Evolutionary conservation across 805 yeast species (phyloP), one percentile per base, ranked within the genome.

Genomic region (Candida montana): DNA sequence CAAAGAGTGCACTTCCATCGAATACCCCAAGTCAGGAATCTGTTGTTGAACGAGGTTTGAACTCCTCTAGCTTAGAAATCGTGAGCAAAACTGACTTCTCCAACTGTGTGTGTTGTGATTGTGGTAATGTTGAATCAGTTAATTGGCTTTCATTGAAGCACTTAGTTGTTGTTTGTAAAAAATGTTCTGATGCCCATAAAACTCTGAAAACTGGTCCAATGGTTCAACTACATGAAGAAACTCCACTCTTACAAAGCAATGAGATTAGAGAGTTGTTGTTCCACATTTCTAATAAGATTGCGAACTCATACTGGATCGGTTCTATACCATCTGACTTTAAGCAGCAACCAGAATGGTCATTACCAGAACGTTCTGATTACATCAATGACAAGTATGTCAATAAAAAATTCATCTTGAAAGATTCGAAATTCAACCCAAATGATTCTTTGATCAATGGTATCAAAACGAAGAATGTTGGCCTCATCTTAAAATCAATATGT

Each of bases 91-190:
- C 61, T 4, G 73, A 77, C 31, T 61, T 72, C n/a, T 72, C 79
- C 26, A 90, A 90, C 54, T 52, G 60, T 4, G 46, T 50, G 2
- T 90, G 98, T 62, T 85, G 86, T 12, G 98, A 90, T 54, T 90
- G 98, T 65, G 81, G 82, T 0, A 56, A 78, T 2, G 53, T 61
- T 0, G 76, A 71, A 13, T 64, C 74, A 12, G 95, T 85, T 13
- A 96, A 89, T 50, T 90, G 96, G 96, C 74, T 91, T 4, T 85
- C 96, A 0, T 68, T 87, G 44, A 89, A 84, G 53, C 61, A 82
- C 32, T 62, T 88, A 41, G 78, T 79, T 23, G 76, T 82, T 3
- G 67, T 91, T 20, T 90, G 98, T 61, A 81, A 87, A 34, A 79
- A 81, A 38, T 90, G 98, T 54, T 80, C 96, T 0, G 89, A 95